Percentiles rank a stretch among this genome's conserved stretches.
Evolutionary conservation across 129 eudicot genomes (phyloP).

Genomic region (Rutidosis leptorrhynchoides): DNA sequence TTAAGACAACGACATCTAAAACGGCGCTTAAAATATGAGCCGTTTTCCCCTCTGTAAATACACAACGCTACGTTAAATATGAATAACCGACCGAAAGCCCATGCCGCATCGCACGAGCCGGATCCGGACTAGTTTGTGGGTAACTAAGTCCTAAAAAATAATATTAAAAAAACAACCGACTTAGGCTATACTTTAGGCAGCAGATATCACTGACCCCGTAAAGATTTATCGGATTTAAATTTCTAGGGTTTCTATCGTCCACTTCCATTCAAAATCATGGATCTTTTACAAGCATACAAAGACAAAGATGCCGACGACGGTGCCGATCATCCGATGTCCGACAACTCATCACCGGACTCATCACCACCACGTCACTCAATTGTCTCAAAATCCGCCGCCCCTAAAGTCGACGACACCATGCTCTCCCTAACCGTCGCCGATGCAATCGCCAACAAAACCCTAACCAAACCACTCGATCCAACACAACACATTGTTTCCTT

Average conservation of each 20-base stretch:
- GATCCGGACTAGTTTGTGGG: too few species aligned
- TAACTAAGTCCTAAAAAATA: too few species aligned
- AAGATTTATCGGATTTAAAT: not conserved
- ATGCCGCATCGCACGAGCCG: too few species aligned
- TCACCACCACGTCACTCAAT: conserved; percentile 67
- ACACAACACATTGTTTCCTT: conserved; percentile 72
- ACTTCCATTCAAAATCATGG: conserved; percentile 22
- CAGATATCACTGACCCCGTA: too few species aligned
- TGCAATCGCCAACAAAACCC: conserved; percentile 36
- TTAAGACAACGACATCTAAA: too few species aligned
- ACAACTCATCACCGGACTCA: conserved; percentile 50
- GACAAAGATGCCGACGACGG: conserved; percentile 36
- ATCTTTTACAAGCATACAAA: conserved; percentile 40
- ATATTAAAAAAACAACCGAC: too few species aligned
- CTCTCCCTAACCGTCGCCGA: conserved; percentile 67
- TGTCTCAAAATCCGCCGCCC: conserved; percentile 84
- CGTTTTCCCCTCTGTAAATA: too few species aligned
- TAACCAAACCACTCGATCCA: conserved; percentile 72
- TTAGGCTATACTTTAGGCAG: too few species aligned
- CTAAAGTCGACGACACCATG: conserved; percentile 84
- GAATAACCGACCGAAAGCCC: too few species aligned
- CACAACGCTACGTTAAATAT: too few species aligned
- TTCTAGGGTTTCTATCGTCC: conserved; percentile 25
- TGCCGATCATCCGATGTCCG: conserved; percentile 21
- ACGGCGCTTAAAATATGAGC: too few species aligned